phyloP scores from a whole-genome alignment of 129 eudicot species.

The Centella asiatica region DNA sequence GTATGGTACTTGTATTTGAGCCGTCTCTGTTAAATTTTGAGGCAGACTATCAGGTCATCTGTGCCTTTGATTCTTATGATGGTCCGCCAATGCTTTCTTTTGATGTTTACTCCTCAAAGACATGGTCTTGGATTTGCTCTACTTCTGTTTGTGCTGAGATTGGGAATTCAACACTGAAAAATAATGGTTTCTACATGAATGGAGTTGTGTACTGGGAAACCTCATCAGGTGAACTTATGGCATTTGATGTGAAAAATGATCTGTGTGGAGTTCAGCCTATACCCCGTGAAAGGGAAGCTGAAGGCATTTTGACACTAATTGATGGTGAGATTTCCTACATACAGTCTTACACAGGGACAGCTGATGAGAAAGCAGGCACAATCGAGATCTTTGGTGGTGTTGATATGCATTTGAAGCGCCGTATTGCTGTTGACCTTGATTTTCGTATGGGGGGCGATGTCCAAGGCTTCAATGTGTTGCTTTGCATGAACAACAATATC shows the following conservation, averaged over 20 bases:
- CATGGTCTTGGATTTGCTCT: slow-evolving; percentile 34
- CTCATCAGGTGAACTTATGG: slow-evolving; percentile 25
- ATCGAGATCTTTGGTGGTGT: slow-evolving; percentile 32
- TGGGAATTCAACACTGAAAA: slow-evolving; percentile 5
- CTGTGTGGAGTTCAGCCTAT: slow-evolving; percentile 23
- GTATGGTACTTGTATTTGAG: slow-evolving; percentile 39
- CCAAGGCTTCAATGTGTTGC: slow-evolving; percentile 21
- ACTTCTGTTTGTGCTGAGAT: slow-evolving; percentile 22
- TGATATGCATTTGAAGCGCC: slow-evolving; percentile 18
- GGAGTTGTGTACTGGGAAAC: slow-evolving; percentile 50
- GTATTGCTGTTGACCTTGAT: slow-evolving; percentile 5
- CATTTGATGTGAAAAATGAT: slow-evolving; percentile 31
- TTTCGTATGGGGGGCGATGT: neutral
- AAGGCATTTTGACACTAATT: slow-evolving; percentile 24
- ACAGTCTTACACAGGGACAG: neutral
- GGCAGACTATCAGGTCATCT: slow-evolving; percentile 33
- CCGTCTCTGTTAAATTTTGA: slow-evolving; percentile 35
- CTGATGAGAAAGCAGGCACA: neutral
- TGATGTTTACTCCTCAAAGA: slow-evolving; percentile 48
- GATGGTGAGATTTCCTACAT: slow-evolving; percentile 35
- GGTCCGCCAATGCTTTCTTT: slow-evolving; percentile 21
- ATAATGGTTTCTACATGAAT: slow-evolving; percentile 32
- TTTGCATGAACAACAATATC: slow-evolving; percentile 23
- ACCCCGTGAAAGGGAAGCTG: slow-evolving; percentile 1
- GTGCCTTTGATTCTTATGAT: slow-evolving; percentile 24